Base-by-base conservation (phyloP, 371 early-diverging fungal species). In the Phascolomyces articulosus region DNA sequence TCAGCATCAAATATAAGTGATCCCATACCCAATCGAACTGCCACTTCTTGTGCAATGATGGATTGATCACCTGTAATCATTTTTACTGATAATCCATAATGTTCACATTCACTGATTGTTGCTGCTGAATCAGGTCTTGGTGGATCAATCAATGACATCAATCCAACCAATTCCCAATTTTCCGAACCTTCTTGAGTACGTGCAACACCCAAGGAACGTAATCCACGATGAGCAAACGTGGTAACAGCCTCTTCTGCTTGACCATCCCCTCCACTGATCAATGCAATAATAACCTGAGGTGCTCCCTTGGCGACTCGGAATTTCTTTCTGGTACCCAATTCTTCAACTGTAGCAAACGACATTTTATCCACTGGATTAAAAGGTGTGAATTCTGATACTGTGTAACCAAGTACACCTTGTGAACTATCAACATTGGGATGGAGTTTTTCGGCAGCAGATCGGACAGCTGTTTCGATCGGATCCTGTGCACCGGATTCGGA, bases 281-380 rank as follows among this genome's bases (percentile, higher is more conserved):
- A 86, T 61, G 84, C 78, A 60, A 93, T 82, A 59, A 96, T 93
- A 24, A 95, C 96, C 72, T 95, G 96, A 20, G 97, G 97, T 21
- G 97, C 96, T 66, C 97, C 97, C 84, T 97, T 97, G 69, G 95
- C 94, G 28, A 91, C 92, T 67, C 90, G 85, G 82, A 94, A 96
- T 27, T 80, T 75, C 10, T 29, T 59, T 84, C 85, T 53, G 80
- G 86, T 27, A 84, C 90, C 20, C 84, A 74, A 48, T 83, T 75
- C 67, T 90, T 87, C 60, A 40, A 96, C 90, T 6, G 91, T 93
- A 51, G 96, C 95, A 77, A 92, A 92, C 40, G 96, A 94, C 79
- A 93, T 87, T 74, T 96, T 97, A 65, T 93, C 90, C 10, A 83
- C 84, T 3, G 97, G 95, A 75, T 97, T 94, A 85, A 97, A 97